phyloP scores from a whole-genome alignment of 2,329 filamentous ascomycete genomes.

The Talaromyces amestolkiae region DNA sequence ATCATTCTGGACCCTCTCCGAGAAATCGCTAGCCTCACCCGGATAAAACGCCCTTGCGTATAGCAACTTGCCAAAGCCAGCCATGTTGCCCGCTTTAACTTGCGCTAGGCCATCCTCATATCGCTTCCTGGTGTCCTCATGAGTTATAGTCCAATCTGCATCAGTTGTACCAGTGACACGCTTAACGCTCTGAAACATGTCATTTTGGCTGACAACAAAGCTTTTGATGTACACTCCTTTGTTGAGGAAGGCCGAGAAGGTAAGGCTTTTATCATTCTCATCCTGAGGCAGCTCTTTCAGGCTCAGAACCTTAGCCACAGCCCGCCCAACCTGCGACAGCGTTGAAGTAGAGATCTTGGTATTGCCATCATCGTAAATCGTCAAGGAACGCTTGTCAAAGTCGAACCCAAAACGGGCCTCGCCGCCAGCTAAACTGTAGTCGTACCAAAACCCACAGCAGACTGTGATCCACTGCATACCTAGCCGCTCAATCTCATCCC shows the following conservation, averaged over 20 bases:
- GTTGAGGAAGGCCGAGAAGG: conserved; percentile 49
- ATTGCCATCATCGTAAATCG: conserved; percentile 56
- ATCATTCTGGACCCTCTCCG: not conserved
- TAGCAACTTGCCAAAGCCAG: conserved; percentile 2
- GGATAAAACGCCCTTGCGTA: conserved; percentile 11
- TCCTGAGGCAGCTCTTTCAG: conserved; percentile 45
- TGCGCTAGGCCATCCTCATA: not conserved
- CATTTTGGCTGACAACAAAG: conserved; percentile 60
- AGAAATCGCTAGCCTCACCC: not conserved
- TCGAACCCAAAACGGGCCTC: conserved; percentile 50
- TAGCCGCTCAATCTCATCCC: conserved; percentile 34
- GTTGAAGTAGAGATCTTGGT: conserved; percentile 59
- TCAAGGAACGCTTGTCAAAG: conserved; percentile 42
- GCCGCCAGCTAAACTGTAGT: conserved; percentile 47
- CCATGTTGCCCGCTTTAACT: not conserved
- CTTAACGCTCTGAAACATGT: conserved; percentile 62
- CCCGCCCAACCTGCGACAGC: conserved; percentile 55
- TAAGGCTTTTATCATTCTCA: conserved; percentile 34
- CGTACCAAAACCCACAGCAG: conserved; percentile 54
- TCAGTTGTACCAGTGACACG: conserved; percentile 58
- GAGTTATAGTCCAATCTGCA: conserved; percentile 58
- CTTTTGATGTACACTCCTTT: conserved; percentile 53
- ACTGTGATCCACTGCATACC: conserved; percentile 48
- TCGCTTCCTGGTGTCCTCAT: conserved; percentile 1
- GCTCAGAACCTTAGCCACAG: conserved; percentile 52